Conservation (phyloP, 768 basidiomycete genomes). For the Cytidiella melzeri region DNA sequence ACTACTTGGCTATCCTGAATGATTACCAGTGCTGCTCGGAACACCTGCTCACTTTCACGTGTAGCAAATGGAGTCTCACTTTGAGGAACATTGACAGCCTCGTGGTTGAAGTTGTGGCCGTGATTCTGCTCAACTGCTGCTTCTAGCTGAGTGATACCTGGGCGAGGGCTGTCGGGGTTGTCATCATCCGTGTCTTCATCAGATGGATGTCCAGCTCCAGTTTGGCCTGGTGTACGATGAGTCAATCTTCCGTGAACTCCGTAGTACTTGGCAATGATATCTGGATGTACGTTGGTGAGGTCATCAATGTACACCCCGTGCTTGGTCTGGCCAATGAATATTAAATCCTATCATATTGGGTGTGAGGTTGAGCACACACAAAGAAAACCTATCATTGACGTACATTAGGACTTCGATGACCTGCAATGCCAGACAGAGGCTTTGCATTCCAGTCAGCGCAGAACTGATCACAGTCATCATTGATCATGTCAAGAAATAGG, state of each 20-base stretch:
- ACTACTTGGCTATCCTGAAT: neutral
- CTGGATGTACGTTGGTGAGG: constrained; percentile 10
- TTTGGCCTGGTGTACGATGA: neutral
- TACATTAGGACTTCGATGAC: constrained; percentile 21
- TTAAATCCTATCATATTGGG: constrained; percentile 13
- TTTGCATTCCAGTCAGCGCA: constrained; percentile 35
- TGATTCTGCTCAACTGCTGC: neutral
- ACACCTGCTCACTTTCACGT: neutral
- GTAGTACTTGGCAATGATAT: constrained; percentile 13
- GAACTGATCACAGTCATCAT: constrained; percentile 32
- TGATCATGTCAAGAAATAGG: constrained; percentile 34
- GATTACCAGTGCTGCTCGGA: neutral
- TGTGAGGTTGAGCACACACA: neutral
- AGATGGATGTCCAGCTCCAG: constrained; percentile 13
- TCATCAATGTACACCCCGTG: constrained; percentile 17
- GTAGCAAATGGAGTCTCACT: neutral
- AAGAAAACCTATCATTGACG: neutral
- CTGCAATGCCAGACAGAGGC: constrained; percentile 24
- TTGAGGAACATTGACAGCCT: neutral
- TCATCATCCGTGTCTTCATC: neutral
- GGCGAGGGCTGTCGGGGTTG: neutral
- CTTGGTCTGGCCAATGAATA: constrained; percentile 12
- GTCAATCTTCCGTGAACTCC: constrained; percentile 7
- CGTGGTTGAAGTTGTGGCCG: neutral
- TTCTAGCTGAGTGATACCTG: neutral